Percentiles rank a stretch among this genome's conserved stretches.
These are phyloP conservation scores for Gossypium trilobum DNA, from an alignment of 441 rosid species.

Conservation along the genomic window DNA sequence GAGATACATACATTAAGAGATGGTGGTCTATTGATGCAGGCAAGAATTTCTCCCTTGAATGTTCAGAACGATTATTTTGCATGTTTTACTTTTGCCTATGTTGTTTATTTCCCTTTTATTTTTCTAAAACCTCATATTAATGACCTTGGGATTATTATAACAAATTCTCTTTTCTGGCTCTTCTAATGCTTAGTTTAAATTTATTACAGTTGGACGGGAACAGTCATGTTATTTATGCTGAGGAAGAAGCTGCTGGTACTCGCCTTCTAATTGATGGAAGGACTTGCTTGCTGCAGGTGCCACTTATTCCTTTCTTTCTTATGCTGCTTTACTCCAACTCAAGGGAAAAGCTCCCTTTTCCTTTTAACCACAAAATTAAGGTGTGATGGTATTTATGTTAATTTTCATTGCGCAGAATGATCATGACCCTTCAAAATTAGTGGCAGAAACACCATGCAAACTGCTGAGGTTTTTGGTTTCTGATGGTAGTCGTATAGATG, in stretches of 20 bases:
- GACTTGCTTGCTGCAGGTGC: slow-evolving; percentile 93
- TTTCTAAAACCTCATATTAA: background rate
- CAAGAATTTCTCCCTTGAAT: slow-evolving; percentile 28
- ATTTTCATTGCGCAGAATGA: slow-evolving; percentile 51
- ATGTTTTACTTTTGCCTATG: slow-evolving; percentile 3
- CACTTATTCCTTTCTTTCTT: slow-evolving; percentile 14
- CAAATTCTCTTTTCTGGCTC: background rate
- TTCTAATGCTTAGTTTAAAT: slow-evolving; percentile 15
- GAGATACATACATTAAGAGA: slow-evolving; percentile 98
- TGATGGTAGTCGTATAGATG: slow-evolving; percentile 88
- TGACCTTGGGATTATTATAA: background rate
- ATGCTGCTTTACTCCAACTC: background rate
- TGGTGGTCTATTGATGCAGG: slow-evolving; percentile 99
- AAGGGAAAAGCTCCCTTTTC: background rate
- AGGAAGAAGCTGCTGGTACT: slow-evolving; percentile 99
- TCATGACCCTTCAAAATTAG: slow-evolving; percentile 95
- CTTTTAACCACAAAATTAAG: background rate
- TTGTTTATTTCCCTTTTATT: background rate
- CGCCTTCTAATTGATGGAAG: slow-evolving; percentile 99
- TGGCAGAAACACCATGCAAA: slow-evolving; percentile 99
- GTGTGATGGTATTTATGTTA: slow-evolving; percentile 19
- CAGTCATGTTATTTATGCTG: slow-evolving; percentile 98
- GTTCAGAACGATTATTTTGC: slow-evolving; percentile 5
- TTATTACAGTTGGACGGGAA: slow-evolving; percentile 85
- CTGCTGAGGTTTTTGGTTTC: slow-evolving; percentile 82